Conservation (phyloP, 1,284 basidiomycete species). For the Trametes polyzona region DNA sequence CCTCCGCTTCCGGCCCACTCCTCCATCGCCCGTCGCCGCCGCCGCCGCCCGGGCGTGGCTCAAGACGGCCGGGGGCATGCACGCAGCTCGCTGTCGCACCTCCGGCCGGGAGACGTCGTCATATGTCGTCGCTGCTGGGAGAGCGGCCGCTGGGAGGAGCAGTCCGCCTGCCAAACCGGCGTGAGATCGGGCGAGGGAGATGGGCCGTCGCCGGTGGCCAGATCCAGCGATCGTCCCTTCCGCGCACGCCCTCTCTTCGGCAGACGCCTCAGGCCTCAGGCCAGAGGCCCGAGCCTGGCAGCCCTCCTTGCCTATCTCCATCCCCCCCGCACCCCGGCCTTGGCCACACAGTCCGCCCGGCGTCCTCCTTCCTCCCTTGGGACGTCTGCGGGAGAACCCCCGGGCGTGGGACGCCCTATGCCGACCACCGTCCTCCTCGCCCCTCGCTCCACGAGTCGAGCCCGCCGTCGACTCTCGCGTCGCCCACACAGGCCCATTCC, state of each 20-base stretch:
- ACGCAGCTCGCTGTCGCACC: too few species aligned
- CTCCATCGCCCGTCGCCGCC: too few species aligned
- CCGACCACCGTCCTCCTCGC: neutral
- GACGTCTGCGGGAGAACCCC: neutral
- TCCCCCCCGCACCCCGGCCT: neutral
- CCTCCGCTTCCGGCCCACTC: too few species aligned
- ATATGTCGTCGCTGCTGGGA: constrained; percentile 3
- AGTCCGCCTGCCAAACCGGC: neutral
- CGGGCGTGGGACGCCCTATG: neutral
- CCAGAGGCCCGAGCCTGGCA: too few species aligned
- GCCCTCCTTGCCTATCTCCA: neutral
- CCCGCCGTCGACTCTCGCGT: too few species aligned
- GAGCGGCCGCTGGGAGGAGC: neutral
- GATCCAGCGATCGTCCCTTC: constrained; percentile 17
- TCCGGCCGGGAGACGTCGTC: too few species aligned
- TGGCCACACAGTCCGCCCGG: neutral
- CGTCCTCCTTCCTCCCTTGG: neutral
- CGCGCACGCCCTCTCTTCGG: constrained; percentile 1
- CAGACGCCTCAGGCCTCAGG: too few species aligned
- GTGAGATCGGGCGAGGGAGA: constrained; percentile 6
- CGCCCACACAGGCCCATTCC: too few species aligned
- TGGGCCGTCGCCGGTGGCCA: constrained; percentile 13
- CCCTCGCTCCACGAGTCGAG: too few species aligned
- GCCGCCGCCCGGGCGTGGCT: too few species aligned
- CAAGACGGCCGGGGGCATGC: too few species aligned